Conservation (phyloP, 169 alveolate genomes). For the Eimeria sp. region DNA sequence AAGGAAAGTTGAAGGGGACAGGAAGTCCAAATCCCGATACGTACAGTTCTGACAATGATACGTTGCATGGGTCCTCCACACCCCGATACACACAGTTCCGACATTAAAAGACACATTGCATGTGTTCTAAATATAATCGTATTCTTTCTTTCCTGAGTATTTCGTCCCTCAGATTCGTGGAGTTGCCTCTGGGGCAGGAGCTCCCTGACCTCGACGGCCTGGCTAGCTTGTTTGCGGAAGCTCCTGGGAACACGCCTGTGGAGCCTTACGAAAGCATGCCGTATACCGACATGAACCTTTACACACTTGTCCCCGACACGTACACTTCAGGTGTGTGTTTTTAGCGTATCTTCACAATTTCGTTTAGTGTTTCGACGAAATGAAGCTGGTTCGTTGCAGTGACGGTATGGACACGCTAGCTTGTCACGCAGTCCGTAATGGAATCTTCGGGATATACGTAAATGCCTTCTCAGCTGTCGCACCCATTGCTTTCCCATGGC, state of each 20-base stretch:
- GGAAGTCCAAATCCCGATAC: neutral
- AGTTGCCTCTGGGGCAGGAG: slow-evolving; percentile 77
- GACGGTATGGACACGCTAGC: neutral
- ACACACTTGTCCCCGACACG: slow-evolving; percentile 70
- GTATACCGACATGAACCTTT: slow-evolving; percentile 68
- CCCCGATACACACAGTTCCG: neutral
- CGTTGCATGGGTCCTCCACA: neutral
- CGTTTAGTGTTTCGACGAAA: neutral
- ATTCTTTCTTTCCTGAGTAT: neutral
- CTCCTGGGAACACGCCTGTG: slow-evolving; percentile 41
- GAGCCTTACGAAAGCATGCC: slow-evolving; percentile 56
- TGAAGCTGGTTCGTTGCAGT: neutral
- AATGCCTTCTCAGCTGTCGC: neutral
- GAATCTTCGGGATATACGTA: neutral
- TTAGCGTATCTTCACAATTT: neutral
- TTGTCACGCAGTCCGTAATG: neutral
- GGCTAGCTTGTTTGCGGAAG: slow-evolving; percentile 52
- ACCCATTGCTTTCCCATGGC: neutral
- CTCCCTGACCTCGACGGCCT: slow-evolving; percentile 70
- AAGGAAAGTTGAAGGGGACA: neutral
- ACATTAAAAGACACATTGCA: neutral
- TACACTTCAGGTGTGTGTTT: slow-evolving; percentile 45
- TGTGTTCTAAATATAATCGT: neutral
- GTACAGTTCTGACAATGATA: neutral
- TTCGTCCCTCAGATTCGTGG: slow-evolving; percentile 47